These are phyloP conservation scores for Sphagnum tenellum DNA, from an alignment of 225 moss, liverwort and hornwort genomes.

Conservation along the genomic window DNA sequence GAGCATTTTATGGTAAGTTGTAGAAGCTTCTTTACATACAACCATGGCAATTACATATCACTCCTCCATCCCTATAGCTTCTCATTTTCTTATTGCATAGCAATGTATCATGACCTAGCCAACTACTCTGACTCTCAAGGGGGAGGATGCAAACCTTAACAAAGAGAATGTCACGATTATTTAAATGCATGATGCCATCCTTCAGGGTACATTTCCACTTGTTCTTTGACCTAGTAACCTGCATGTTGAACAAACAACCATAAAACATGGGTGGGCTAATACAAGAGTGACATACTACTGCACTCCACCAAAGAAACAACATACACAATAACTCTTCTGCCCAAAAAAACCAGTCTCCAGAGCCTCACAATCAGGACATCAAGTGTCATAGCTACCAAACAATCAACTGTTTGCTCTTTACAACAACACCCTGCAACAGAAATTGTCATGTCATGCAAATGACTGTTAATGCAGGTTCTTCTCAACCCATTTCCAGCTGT, in stretches of 20 bases:
- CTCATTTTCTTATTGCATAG: too few species aligned
- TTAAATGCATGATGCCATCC: slow-evolving; percentile 97
- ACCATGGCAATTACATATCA: too few species aligned
- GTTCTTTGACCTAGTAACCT: slow-evolving; percentile 97
- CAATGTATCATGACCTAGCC: neutral
- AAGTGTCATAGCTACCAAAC: too few species aligned
- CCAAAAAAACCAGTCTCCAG: too few species aligned
- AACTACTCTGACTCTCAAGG: neutral
- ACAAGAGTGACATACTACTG: neutral
- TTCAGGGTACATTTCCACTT: slow-evolving; percentile 97
- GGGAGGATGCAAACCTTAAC: slow-evolving; percentile 46
- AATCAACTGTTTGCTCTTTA: too few species aligned
- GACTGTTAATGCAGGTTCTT: too few species aligned
- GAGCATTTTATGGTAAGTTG: neutral
- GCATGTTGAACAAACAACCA: slow-evolving; percentile 5
- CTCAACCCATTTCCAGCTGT: too few species aligned
- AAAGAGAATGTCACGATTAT: slow-evolving; percentile 83
- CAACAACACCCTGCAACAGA: too few species aligned
- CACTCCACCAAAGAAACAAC: neutral
- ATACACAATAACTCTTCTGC: neutral
- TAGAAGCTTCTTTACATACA: neutral
- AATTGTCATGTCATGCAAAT: too few species aligned
- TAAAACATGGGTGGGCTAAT: neutral
- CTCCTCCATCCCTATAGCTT: too few species aligned
- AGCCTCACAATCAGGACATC: too few species aligned